Evolutionary conservation across 2,329 filamentous ascomycete genomes (phyloP).

Genomic region (Ilyonectria mors-panacis): DNA sequence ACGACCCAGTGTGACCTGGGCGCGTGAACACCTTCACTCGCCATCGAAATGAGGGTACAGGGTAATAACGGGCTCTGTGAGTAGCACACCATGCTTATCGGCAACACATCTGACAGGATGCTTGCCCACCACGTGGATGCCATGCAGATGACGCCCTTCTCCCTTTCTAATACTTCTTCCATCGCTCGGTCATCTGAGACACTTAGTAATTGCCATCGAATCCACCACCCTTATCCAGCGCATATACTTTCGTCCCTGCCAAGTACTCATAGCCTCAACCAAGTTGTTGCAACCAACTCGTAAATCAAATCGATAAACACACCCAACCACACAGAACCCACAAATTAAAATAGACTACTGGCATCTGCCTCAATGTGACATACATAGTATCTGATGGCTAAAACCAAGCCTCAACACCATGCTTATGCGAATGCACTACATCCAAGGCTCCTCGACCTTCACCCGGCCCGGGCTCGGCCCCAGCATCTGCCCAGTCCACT

Average conservation of each 20-base stretch:
- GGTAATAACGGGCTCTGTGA: conserved; percentile 3
- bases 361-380: too few species aligned
- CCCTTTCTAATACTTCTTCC: not conserved
- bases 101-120: not conserved
- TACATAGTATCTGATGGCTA: too few species aligned
- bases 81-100: not conserved
- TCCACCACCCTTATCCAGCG: not conserved
- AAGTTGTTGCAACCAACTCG: too few species aligned
- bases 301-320: too few species aligned
- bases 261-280: not conserved
- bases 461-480: not conserved
- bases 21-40: conserved; percentile 24
- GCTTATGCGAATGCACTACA: not conserved
- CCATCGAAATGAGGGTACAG: not conserved
- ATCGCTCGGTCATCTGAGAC: not conserved
- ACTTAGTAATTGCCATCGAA: not conserved
- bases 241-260: not conserved
- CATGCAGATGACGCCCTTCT: conserved; percentile 1
- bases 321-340: too few species aligned
- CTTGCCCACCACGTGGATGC: conserved; percentile 21
- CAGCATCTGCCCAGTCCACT: too few species aligned
- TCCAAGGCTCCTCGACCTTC: not conserved
- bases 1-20: conserved; percentile 6
- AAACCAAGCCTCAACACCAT: too few species aligned
- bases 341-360: too few species aligned